Percentiles rank a stretch among this genome's conserved stretches.
Evolutionary conservation across 768 basidiomycete genomes (phyloP).

Genomic region (Guyanaporus albipodus): DNA sequence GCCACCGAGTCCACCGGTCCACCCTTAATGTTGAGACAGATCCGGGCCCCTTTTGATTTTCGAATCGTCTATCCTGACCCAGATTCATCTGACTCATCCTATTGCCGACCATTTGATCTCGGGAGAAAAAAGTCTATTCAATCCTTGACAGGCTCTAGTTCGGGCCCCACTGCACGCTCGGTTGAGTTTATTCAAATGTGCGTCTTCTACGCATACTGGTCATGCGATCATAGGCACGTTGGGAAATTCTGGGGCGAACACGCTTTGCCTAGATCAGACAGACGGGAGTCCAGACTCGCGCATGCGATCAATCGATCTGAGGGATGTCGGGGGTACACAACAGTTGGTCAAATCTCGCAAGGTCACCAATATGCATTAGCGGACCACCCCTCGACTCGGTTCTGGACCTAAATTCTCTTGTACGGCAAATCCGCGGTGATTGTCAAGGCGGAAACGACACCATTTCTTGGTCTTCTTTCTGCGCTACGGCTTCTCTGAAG

Average conservation of each 20-base stretch:
- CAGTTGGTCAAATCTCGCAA: conserved; percentile 3
- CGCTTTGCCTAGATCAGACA: neutral
- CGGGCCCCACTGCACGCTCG: neutral
- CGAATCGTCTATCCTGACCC: neutral
- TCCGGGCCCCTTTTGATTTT: neutral
- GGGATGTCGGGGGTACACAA: conserved; percentile 9
- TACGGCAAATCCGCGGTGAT: neutral
- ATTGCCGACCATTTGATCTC: neutral
- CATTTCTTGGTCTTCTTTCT: neutral
- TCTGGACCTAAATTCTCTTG: conserved; percentile 1
- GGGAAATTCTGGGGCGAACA: too few species aligned
- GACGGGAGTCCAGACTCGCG: conserved; percentile 2
- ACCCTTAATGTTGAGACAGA: neutral
- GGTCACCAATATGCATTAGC: neutral
- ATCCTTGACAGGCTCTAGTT: neutral
- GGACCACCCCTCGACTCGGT: conserved; percentile 4
- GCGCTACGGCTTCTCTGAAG: neutral
- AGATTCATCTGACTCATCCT: too few species aligned
- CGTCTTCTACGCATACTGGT: neutral
- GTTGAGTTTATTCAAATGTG: conserved; percentile 21
- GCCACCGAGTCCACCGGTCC: neutral
- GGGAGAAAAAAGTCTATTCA: neutral
- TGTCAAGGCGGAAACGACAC: neutral
- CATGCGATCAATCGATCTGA: conserved; percentile 10
- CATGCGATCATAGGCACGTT: too few species aligned